Evolutionary conservation across 78 protist genomes (phyloP).

Genomic region (Pirum gemmata): DNA sequence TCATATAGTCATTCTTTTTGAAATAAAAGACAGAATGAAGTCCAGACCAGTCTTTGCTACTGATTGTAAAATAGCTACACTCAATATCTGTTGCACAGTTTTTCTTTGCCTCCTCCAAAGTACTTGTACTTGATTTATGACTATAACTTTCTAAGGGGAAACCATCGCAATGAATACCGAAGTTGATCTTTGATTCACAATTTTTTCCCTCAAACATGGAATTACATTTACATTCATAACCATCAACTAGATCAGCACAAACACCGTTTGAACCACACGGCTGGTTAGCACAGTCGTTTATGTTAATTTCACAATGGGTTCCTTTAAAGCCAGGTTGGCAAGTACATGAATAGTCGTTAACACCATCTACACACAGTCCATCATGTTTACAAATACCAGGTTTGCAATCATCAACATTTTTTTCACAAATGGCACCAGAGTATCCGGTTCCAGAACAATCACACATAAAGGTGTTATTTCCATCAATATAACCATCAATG

Average conservation of each 20-base stretch:
- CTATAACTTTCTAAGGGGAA: no score
- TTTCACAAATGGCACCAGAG: not conserved
- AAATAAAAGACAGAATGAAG: no score
- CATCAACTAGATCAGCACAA: not conserved
- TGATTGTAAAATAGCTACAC: no score
- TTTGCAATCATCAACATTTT: not conserved
- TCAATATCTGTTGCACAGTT: no score
- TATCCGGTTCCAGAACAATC: not conserved
- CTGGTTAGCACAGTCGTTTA: not conserved
- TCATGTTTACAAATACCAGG: not conserved
- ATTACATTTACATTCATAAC: not conserved
- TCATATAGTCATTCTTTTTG: no score
- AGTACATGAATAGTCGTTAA: not conserved
- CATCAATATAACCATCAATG: no score
- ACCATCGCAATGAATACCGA: no score
- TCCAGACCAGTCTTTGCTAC: no score
- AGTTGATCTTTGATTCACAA: not conserved
- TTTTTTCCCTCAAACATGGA: not conserved
- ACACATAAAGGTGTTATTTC: no score
- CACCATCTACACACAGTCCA: not conserved
- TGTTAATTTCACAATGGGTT: not conserved
- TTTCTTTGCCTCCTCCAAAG: no score
- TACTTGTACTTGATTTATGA: no score
- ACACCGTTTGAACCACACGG: not conserved
- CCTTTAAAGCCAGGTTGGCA: constrained; percentile 15